Base-by-base conservation (phyloP, 139 green algal species). In the Chlorella sp. region DNA sequence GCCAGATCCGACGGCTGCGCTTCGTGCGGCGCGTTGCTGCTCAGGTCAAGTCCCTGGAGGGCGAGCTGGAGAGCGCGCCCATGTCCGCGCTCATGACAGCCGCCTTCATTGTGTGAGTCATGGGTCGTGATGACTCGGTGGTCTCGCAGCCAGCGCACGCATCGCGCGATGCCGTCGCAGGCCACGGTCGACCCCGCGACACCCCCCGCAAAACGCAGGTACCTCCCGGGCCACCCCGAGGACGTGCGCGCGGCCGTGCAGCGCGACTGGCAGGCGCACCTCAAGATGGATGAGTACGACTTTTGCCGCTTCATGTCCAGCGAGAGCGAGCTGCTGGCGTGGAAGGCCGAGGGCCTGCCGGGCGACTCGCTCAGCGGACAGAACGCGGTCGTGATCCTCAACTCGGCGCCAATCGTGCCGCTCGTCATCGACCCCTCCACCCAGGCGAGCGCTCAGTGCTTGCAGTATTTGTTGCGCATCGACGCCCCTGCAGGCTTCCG, bases 361-460 rank as follows among this genome's bases (percentile, higher is more conserved):
- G 77, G 49, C 2, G 89, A 94, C 49, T 66, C 76, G 17, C 80
- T 94, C 33, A 84, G 75, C 29, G 65, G 80, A 36, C 88, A 95
- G 75, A 96, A 96, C 62, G 89, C 85, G 5, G 77, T 91, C 2
- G 75, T 83, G 49, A 87, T 94, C 26, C 71, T 92, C 6, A 70
- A 87, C 42, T 74, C 67, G 17, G 61, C 71, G 2, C 35, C 49
- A 50, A 74, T 76, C 20, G 79, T 78, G 26, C 88, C 91, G 29
- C 77, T 95, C 14, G 78, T 96, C 36, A 87, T 96, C 49, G 91
- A 96, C 72, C 90, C 90, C 1, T 90, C 85, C 20, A 86, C 70
- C 17, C 77, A 86, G 73, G 80, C 78, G 31, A 20, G 77, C 73
- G 61, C 29, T 23, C 27, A 36, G 29, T n/a, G n/a, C 42, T 55